Conservation (phyloP, 345 rosid genomes). For the Salix viminalis region DNA sequence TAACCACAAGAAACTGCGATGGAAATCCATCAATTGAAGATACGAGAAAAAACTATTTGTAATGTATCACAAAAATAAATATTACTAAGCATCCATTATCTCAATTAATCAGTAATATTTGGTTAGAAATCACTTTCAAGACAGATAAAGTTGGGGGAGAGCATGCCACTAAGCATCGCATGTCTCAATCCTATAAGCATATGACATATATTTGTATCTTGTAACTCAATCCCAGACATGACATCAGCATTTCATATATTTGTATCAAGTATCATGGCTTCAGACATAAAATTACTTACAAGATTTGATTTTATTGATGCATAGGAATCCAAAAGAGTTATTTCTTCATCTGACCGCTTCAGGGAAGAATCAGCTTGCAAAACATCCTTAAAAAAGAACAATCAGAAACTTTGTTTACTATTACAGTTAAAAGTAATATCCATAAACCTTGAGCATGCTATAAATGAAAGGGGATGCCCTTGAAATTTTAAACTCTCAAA, state of each 20-base stretch:
- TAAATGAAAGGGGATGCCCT: neutral
- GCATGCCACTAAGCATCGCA: neutral
- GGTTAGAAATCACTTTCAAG: neutral
- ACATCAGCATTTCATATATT: neutral
- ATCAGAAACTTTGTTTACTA: constrained; percentile 6
- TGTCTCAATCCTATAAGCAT: neutral
- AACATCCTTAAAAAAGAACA: constrained; percentile 49
- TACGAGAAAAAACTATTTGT: neutral
- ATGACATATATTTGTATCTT: too few relatives aligned
- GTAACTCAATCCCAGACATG: neutral
- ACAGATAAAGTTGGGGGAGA: neutral
- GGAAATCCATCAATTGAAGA: neutral
- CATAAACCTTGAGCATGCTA: neutral
- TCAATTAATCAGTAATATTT: neutral
- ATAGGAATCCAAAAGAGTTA: constrained; percentile 59
- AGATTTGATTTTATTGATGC: constrained; percentile 69
- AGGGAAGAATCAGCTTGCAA: constrained; percentile 59
- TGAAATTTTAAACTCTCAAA: neutral
- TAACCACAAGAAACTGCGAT: neutral
- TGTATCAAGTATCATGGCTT: neutral
- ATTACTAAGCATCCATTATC: neutral
- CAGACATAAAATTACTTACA: constrained; percentile 41
- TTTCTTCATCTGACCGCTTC: constrained; percentile 65
- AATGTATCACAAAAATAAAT: neutral
- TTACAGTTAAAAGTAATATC: neutral